phyloP scores from a whole-genome alignment of 768 basidiomycete species.

The Boletus rufocinnamomeus region DNA sequence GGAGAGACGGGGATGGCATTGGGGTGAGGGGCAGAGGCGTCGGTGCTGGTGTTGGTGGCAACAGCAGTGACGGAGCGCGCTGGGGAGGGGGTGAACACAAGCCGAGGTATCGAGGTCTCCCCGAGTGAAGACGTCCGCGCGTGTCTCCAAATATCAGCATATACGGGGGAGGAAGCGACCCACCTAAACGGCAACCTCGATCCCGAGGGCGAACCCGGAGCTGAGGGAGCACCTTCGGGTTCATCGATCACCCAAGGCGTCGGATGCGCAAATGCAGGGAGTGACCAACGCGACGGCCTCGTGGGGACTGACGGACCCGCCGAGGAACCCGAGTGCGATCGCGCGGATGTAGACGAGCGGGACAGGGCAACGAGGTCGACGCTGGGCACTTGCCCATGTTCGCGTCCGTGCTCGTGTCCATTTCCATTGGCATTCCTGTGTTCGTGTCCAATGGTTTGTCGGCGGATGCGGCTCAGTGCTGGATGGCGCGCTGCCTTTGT shows the following conservation, averaged over 20 bases:
- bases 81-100: slow-evolving; percentile 12
- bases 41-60: too few species aligned
- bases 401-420: background rate
- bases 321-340: slow-evolving; percentile 18
- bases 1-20: background rate
- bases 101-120: background rate
- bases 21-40: background rate
- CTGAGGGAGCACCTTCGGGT: background rate
- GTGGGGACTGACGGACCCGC: background rate
- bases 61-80: background rate
- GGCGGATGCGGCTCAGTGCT: slow-evolving; percentile 14
- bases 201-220: background rate
- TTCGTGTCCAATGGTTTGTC: slow-evolving; percentile 16
- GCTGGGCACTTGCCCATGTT: slow-evolving; percentile 15
- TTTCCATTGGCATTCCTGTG: too few species aligned
- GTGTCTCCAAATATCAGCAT: background rate
- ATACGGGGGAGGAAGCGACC: background rate
- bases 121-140: background rate
- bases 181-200: slow-evolving; percentile 2
- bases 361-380: slow-evolving; percentile 28
- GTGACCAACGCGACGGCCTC: slow-evolving; percentile 20
- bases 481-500: slow-evolving; percentile 13
- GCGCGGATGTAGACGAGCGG: slow-evolving; percentile 10
- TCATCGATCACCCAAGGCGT: slow-evolving; percentile 6
- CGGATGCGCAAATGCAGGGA: slow-evolving; percentile 10